Evolutionary conservation across 1,284 basidiomycete species (phyloP), one percentile per base, ranked within the genome.

Genomic region (Leccinum solheimii): DNA sequence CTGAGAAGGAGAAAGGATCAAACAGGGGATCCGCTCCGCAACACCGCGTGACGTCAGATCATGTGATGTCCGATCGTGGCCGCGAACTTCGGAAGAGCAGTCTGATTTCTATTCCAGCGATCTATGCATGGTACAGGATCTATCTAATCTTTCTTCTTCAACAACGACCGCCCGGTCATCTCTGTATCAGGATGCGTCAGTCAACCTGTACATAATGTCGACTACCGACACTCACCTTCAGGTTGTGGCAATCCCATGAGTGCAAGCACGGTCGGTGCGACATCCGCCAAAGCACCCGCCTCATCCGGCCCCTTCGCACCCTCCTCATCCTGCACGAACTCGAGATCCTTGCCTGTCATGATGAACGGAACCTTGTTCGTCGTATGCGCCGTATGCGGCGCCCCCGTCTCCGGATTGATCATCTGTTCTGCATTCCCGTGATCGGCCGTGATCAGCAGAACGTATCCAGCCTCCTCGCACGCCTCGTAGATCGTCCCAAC

Each of bases 351-450:
- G n/a, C 85, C 86, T 9, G 86, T 85, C 70, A 90, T 83, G 72
- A 91, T 90, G 79, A 91, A 89, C 21, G 89, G 89, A n/a, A 91
- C 94, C 27, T 86, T 85, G 79, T 95, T 95, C 65, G 88, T 88
- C 55, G 91, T 92, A 70, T 92, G 91, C 19, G 92, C 91, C 2
- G 91, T 94, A 76, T 95, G 92, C 19, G 93, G 93, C 55, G 86
- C 87, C 30, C 91, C 91, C 1, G 92, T 95, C 66, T 87, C 81
- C 5, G 82, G 82, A 77, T 96, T 92, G 65, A 89, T 79, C 94
- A 97, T 97, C 79, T 95, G 92, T 75, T 94, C 91, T 27, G 91
- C 94, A 72, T 96, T 95, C 16, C 94, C 94, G 73, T 95, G 94
- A 75, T 96, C 94, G n/a, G 94, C 87, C 6, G 94, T 96, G 75